Evolutionary conservation across 2,329 filamentous ascomycete species (phyloP), one percentile per base, ranked within the genome.

Genomic region (Sporothrix pseudoabietina): DNA sequence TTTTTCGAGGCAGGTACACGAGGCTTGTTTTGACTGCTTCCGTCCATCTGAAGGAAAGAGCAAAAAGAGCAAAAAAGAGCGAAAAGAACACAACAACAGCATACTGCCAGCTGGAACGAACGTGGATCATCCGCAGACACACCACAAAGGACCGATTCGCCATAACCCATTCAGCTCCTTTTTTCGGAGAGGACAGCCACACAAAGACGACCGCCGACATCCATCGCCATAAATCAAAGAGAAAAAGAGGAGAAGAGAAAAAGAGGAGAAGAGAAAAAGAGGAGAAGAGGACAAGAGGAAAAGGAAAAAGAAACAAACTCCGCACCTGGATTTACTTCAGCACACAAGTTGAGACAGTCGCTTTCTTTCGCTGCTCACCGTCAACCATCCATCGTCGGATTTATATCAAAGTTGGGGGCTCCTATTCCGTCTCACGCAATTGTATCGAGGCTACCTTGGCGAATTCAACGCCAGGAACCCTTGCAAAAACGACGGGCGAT

Each of bases 351-450:
- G 22, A 41, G 22, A 1, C 12, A n/a, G 16, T 65, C 22, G n/a
- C 44, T 10, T 22, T 9, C 10, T 26, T 12, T 30, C 9, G 14
- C 10, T 47, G 30, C 26, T n/a, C 59, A 2, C n/a, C 61, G n/a
- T 30, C 26, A 39, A 9, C 41, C n/a, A 47, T 6, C 52, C 52
- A 35, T 44, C 44, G n/a, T 68, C 65, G 65, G 65, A 26, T 68
- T 52, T 68, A 68, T 52, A 32, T 49, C 44, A 35, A 44, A 35
- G 16, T 68, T 22, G 12, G 5, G 65, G 3, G 19, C 22, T 68
- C 65, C 26, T 52, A 68, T 68, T 68, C 44, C 65, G 65, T 35
- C 44, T 52, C n/a, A 52, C 44, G 10, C 41, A 49, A 19, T 49
- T 49, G 4, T 6, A 22, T 12, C 61, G 9, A 12, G 30, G 30